A percentile compares a stretch with the other conserved stretches of the same genome.
Conservation (phyloP, 208 protist genomes). For the Spongospora subterranea region DNA sequence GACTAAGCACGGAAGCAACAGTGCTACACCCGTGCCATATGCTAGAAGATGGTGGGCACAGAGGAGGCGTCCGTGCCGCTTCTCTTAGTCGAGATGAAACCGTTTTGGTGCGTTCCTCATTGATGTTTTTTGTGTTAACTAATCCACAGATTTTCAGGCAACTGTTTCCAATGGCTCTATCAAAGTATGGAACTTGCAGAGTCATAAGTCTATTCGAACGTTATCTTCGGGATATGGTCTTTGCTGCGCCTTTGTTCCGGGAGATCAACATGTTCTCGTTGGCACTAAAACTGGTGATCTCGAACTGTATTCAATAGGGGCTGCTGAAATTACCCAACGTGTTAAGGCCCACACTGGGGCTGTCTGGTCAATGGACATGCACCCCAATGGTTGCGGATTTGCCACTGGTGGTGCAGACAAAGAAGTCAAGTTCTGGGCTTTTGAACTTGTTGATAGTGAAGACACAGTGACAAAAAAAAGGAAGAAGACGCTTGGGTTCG, state of each 20-base stretch:
- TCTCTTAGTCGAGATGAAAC: constrained; percentile 71
- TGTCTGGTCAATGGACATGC: constrained; percentile 71
- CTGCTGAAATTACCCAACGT: constrained; percentile 65
- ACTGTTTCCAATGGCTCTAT: constrained; percentile 58
- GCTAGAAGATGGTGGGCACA: constrained; percentile 66
- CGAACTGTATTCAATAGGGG: constrained; percentile 75
- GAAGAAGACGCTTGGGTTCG: background rate
- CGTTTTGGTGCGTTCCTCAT: background rate
- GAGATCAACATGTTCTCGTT: constrained; percentile 76
- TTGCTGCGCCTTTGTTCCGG: constrained; percentile 78
- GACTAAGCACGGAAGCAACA: background rate
- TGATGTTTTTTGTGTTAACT: background rate
- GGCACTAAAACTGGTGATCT: constrained; percentile 74
- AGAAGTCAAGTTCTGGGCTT: constrained; percentile 80
- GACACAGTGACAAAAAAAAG: background rate
- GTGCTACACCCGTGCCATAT: background rate
- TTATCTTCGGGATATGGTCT: constrained; percentile 77
- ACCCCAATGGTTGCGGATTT: constrained; percentile 71
- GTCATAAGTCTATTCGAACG: constrained; percentile 69
- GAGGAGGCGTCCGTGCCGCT: constrained; percentile 75
- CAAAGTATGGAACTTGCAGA: constrained; percentile 77
- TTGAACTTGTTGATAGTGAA: constrained; percentile 72
- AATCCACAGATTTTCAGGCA: background rate
- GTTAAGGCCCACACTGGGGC: constrained; percentile 61
- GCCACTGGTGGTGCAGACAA: constrained; percentile 74